Evolutionary conservation across 139 green algal species (phyloP).

Genomic region (Chlamydomonas schloesseri): DNA sequence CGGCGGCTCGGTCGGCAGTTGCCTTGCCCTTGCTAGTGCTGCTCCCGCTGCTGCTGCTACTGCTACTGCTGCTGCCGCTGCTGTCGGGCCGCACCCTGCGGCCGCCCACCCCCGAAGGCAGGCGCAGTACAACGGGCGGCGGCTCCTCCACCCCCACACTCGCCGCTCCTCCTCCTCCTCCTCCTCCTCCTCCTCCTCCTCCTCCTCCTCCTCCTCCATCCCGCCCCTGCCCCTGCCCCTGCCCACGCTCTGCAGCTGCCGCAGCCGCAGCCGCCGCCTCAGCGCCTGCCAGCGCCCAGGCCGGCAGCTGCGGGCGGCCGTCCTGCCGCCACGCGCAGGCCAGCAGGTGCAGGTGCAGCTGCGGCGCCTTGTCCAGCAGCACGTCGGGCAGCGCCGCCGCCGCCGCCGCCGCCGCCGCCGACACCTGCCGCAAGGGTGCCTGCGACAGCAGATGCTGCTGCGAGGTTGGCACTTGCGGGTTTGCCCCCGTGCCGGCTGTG

Average conservation of each 20-base stretch:
- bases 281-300: background rate
- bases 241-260: no score
- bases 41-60: background rate
- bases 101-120: background rate
- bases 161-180: background rate
- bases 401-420: background rate
- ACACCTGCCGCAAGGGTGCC: background rate
- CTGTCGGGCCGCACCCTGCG: background rate
- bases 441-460: background rate
- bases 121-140: background rate
- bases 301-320: background rate
- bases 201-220: background rate
- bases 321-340: background rate
- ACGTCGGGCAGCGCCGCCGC: background rate
- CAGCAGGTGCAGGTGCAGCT: constrained; percentile 25
- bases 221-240: background rate
- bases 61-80: background rate
- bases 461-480: background rate
- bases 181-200: background rate
- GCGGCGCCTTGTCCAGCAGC: constrained; percentile 11
- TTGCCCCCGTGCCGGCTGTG: no score
- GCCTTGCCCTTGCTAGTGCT: no score
- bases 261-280: background rate
- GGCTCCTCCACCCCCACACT: background rate
- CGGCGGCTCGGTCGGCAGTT: no score